Base-by-base conservation (phyloP, 2,329 filamentous ascomycete species). In the Mycosphaerella sp. region DNA sequence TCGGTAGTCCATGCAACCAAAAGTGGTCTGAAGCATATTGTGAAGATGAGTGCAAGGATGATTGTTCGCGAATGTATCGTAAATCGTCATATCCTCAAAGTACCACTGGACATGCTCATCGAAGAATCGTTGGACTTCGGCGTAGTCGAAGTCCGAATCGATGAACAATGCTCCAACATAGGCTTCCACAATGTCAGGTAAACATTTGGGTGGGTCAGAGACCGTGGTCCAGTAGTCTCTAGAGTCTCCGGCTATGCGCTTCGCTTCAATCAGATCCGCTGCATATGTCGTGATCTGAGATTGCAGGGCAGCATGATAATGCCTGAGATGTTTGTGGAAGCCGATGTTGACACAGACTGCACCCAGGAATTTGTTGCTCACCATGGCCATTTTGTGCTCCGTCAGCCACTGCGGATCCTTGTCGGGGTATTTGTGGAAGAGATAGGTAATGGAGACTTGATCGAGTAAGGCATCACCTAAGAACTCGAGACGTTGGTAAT, bases 371-470 rank as follows among this genome's bases (percentile, higher is more conserved):
- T 90, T 89, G 71, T 98, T 98, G 47, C 88, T 93, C 0, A 93
- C 90, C 87, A 98, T 96, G n/a, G 90, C 89, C 84, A 94, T 96
- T 72, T 97, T 97, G 76, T 97, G 91, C 70, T 97, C 93, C 0
- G 93, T 97, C 53, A 98, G 76, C 91, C 91, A 97, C 66, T 97
- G 90, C 0, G 93, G 91, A 63, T 95, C 89, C 52, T 85, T 87
- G 45, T 80, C 74, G 0, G 89, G 89, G 60, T 86, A 89, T 3
- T 75, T 77, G 59, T 82, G 78, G 70, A 89, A 97, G 3, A 98
- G 76, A 61, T 87, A 82, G 60, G 90, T 86, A 49, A 97, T 84
- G 62, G 85, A 88, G 9, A 78, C 85, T 81, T 91, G 86, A 65
- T 96, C 90, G 1, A 95, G 81, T 1, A 97, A 75, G 0, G 91